These are phyloP conservation scores for Phialophora tarda DNA, from an alignment of 2,329 filamentous ascomycete species.

Conservation along the genomic window DNA sequence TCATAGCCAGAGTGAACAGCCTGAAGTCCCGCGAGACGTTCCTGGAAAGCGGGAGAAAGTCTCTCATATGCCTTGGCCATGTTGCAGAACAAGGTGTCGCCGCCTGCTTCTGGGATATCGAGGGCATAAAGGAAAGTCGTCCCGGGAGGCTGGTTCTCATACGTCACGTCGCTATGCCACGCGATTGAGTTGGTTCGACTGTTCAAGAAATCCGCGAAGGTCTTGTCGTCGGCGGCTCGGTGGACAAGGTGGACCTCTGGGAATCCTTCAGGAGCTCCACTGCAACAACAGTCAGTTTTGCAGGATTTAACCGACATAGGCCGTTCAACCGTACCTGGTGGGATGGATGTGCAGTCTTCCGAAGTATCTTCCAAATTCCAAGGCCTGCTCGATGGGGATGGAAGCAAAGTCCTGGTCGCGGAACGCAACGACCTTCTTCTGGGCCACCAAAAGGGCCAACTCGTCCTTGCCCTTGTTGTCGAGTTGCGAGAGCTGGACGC, in stretches of 20 bases:
- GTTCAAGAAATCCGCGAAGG: conserved; percentile 66
- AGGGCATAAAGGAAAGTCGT: conserved; percentile 89
- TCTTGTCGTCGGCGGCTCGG: conserved; percentile 69
- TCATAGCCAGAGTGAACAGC: conserved; percentile 80
- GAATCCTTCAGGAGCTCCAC: conserved; percentile 73
- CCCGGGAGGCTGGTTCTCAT: conserved; percentile 82
- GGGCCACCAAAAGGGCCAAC: conserved; percentile 45
- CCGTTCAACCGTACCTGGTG: conserved; percentile 53
- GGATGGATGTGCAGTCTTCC: conserved; percentile 83
- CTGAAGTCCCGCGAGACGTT: conserved; percentile 78
- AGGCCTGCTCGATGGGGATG: conserved; percentile 38
- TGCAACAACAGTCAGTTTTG: not conserved
- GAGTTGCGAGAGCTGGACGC: conserved; percentile 44
- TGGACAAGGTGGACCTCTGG: conserved; percentile 81
- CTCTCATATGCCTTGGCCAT: conserved; percentile 80
- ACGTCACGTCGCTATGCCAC: conserved; percentile 84
- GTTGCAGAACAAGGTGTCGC: conserved; percentile 84
- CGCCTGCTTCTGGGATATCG: conserved; percentile 79
- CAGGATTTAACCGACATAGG: not conserved
- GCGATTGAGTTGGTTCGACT: conserved; percentile 78
- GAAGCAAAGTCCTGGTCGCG: conserved; percentile 48
- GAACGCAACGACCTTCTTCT: conserved; percentile 45
- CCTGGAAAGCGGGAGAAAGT: conserved; percentile 77
- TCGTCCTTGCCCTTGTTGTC: conserved; percentile 43
- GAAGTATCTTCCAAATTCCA: conserved; percentile 70